phyloP scores from a whole-genome alignment of 768 basidiomycete species.

The Leccinum ochraceum region DNA sequence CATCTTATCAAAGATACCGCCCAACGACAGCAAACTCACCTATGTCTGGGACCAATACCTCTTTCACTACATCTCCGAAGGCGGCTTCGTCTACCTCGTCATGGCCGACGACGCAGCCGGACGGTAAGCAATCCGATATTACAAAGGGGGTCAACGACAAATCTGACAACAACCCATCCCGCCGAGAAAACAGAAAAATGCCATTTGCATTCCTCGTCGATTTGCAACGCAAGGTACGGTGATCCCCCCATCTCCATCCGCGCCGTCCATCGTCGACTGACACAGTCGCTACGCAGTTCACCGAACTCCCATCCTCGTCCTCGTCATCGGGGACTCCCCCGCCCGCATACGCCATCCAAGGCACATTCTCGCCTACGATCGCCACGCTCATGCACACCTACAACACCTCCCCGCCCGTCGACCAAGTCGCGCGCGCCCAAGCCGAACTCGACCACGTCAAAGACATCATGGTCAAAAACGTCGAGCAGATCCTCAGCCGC shows the following conservation, averaged over 20 bases:
- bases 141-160: background rate
- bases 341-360: conserved; percentile 69
- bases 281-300: conserved; percentile 46
- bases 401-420: conserved; percentile 83
- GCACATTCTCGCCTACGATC: conserved; percentile 68
- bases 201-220: conserved; percentile 93
- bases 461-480: conserved; percentile 98
- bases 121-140: conserved; percentile 50
- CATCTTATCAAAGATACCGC: conserved; percentile 94
- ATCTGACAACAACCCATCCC: conserved; percentile 1
- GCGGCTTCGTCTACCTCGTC: conserved; percentile 84
- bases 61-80: conserved; percentile 92
- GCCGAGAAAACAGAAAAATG: conserved; percentile 58
- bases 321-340: conserved; percentile 25
- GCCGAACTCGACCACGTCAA: conserved; percentile 88
- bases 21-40: conserved; percentile 78
- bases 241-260: background rate
- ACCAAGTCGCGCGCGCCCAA: conserved; percentile 90
- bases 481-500: conserved; percentile 91
- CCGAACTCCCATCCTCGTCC: conserved; percentile 62
- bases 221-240: conserved; percentile 70
- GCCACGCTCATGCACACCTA: conserved; percentile 81
- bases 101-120: conserved; percentile 95
- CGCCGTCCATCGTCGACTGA: background rate
- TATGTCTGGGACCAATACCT: conserved; percentile 94